Evolutionary conservation across 2,329 filamentous ascomycete genomes (phyloP).

Genomic region (Dendrostoma leiphaemia): DNA sequence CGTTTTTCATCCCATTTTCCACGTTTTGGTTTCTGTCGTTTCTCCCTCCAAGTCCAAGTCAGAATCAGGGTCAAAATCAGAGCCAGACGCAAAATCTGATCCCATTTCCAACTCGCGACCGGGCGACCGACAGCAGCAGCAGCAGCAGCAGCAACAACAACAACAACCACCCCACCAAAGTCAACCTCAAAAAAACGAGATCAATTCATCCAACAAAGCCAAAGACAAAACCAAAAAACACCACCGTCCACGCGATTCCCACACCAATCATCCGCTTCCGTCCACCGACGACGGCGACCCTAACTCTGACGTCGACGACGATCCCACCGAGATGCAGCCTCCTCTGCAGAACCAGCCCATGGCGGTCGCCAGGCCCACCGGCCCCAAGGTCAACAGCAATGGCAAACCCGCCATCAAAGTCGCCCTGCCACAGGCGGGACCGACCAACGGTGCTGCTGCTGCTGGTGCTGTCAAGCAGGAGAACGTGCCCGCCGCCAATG

Average conservation of each 20-base stretch:
- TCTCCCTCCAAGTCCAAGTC: conserved; percentile 9
- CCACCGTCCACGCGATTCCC: background rate
- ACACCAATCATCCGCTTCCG: background rate
- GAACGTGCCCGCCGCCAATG: background rate
- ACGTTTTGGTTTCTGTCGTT: conserved; percentile 7
- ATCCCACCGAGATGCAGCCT: background rate
- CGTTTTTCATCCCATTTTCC: conserved; percentile 14
- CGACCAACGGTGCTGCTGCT: background rate
- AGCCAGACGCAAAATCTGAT: conserved; percentile 3
- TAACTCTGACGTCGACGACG: background rate
- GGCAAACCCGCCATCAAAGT: background rate
- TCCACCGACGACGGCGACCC: conserved; percentile 1
- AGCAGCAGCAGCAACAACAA: background rate
- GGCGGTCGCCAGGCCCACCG: background rate
- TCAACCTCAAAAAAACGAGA: background rate
- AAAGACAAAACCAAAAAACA: too few species aligned
- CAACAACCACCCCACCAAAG: background rate
- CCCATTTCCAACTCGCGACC: conserved; percentile 1
- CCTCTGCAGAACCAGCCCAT: conserved; percentile 4
- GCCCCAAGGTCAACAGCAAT: background rate
- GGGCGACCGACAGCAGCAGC: background rate
- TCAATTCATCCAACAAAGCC: background rate
- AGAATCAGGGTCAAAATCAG: too few species aligned
- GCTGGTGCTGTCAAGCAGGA: conserved; percentile 1
- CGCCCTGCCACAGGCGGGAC: background rate